Conservation (phyloP, 352 stramenopile genomes). For the Aphanomyces stellatus region DNA sequence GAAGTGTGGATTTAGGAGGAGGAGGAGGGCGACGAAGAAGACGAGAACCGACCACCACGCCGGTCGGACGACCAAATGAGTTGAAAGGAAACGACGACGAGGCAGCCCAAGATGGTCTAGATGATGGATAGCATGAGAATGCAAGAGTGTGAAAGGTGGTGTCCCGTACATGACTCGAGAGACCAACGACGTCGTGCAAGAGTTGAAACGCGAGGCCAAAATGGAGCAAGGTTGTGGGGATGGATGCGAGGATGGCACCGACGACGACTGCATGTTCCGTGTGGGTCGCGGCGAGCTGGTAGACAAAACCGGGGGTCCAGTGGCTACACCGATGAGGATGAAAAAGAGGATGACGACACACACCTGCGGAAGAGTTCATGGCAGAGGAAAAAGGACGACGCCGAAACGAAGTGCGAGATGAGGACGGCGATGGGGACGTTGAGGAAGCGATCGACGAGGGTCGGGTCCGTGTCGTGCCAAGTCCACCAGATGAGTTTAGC, state of each 20-base stretch:
- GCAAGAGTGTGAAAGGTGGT: background rate
- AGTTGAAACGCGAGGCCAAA: constrained; percentile 2
- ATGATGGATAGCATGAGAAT: background rate
- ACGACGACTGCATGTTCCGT: background rate
- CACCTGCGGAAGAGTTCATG: constrained; percentile 25
- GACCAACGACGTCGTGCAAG: background rate
- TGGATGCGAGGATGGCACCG: background rate
- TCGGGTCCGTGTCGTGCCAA: constrained; percentile 71
- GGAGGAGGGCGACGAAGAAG: background rate
- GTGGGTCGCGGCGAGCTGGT: background rate
- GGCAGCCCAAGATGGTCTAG: background rate
- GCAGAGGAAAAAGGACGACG: constrained; percentile 23
- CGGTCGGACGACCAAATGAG: constrained; percentile 10
- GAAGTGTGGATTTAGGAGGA: background rate
- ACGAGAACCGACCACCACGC: background rate
- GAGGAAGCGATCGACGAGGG: constrained; percentile 48
- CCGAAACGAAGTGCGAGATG: constrained; percentile 61
- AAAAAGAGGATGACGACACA: constrained; percentile 52
- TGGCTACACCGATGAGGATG: background rate
- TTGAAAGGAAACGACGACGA: background rate
- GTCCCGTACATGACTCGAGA: background rate
- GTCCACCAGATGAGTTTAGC: constrained; percentile 82
- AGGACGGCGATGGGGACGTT: constrained; percentile 55
- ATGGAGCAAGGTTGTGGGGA: background rate
- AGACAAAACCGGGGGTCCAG: background rate